A percentile compares a stretch with the other conserved stretches of the same genome.
phyloP scores from a whole-genome alignment of 2,329 filamentous ascomycete species.

The Colletotrichum filicis region DNA sequence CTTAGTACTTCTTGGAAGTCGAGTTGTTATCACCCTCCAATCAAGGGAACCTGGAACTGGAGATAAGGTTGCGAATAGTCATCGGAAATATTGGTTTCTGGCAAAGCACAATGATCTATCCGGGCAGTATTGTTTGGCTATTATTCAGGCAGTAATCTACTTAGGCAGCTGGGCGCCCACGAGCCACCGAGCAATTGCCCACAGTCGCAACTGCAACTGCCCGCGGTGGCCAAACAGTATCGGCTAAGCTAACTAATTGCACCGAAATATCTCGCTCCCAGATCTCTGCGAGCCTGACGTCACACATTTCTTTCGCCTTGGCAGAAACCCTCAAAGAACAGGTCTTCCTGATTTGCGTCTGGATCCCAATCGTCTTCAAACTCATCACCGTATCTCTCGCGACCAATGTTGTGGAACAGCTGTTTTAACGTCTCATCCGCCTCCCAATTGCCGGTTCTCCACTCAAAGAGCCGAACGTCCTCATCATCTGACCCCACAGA shows the following conservation, averaged over 20 bases:
- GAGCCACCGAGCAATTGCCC: too few relatives aligned
- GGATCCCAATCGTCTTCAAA: not conserved
- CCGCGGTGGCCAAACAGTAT: too few relatives aligned
- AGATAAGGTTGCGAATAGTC: slow-evolving; percentile 1
- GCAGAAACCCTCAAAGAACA: slow-evolving; percentile 11
- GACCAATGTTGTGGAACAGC: slow-evolving; percentile 7
- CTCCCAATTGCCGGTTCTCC: not conserved
- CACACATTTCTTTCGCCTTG: not conserved
- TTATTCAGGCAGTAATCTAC: too few relatives aligned
- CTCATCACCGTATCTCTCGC: not conserved
- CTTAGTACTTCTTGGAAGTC: slow-evolving; percentile 23
- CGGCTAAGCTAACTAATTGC: not conserved
- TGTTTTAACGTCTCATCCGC: not conserved
- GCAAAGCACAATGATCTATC: not conserved
- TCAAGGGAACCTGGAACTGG: not conserved
- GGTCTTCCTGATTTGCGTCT: slow-evolving; percentile 11
- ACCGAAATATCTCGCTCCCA: too few relatives aligned
- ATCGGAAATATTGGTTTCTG: not conserved
- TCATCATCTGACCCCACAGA: not conserved
- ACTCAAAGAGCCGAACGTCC: not conserved
- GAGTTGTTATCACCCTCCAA: slow-evolving; percentile 30
- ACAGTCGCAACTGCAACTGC: too few relatives aligned
- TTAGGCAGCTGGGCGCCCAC: too few relatives aligned
- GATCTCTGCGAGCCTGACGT: not conserved
- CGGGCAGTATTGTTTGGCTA: too few relatives aligned